phyloP scores from a whole-genome alignment of 2,329 filamentous ascomycete genomes.

The Trichophyton equinum region DNA sequence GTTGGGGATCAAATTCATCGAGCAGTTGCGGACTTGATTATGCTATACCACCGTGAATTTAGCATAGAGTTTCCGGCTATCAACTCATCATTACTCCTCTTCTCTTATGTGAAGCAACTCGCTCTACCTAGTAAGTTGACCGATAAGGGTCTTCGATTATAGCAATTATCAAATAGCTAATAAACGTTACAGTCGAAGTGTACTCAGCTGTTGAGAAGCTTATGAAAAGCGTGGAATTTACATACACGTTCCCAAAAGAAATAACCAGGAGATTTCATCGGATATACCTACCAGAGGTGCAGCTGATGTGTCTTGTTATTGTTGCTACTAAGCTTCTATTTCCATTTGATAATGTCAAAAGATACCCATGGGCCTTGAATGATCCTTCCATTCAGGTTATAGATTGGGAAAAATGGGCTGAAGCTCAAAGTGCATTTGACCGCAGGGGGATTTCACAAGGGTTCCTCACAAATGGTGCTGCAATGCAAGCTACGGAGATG shows the following conservation, averaged over 20 bases:
- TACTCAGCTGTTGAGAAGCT: conserved; percentile 47
- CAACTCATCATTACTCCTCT: conserved; percentile 56
- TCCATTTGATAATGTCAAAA: conserved; percentile 51
- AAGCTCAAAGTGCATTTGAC: conserved; percentile 34
- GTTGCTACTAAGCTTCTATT: conserved; percentile 68
- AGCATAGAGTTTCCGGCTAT: conserved; percentile 59
- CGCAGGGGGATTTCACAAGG: conserved; percentile 21
- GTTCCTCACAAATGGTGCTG: conserved; percentile 34
- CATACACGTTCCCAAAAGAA: conserved; percentile 41
- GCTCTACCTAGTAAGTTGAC: conserved; percentile 54
- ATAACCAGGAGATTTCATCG: conserved; percentile 23
- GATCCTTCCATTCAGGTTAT: conserved; percentile 51
- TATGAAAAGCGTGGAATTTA: conserved; percentile 43
- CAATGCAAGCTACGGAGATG: conserved; percentile 45
- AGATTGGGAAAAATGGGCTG: conserved; percentile 61
- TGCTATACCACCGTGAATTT: conserved; percentile 55
- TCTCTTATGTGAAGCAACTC: conserved; percentile 57
- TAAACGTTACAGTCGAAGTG: conserved; percentile 18
- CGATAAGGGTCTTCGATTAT: neutral
- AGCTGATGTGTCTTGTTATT: conserved; percentile 57
- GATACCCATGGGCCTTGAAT: conserved; percentile 38
- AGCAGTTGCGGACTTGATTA: conserved; percentile 48
- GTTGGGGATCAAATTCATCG: conserved; percentile 49
- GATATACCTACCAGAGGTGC: conserved; percentile 58
- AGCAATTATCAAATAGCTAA: conserved; percentile 9